phyloP scores from a whole-genome alignment of 257 asterid genomes.

The Petunia secreta region DNA sequence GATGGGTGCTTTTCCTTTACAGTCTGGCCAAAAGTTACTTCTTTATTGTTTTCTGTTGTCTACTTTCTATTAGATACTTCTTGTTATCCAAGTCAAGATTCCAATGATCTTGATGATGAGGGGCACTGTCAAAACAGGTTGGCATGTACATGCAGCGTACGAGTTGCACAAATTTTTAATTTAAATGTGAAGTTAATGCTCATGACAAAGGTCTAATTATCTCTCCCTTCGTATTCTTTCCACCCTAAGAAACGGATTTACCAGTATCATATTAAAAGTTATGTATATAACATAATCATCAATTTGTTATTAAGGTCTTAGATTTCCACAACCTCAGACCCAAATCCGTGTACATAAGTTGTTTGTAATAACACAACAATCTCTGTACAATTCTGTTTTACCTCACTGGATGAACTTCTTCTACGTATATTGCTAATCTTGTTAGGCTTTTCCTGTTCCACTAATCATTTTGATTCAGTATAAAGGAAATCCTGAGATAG shows the following conservation, averaged over 20 bases:
- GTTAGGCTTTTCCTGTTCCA: too few relatives aligned
- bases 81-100: conserved; percentile 27
- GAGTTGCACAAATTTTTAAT: background rate
- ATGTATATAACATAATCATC: too few relatives aligned
- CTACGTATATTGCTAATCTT: too few relatives aligned
- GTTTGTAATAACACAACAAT: too few relatives aligned
- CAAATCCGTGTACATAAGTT: too few relatives aligned
- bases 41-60: conserved; percentile 2
- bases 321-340: too few relatives aligned
- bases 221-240: background rate
- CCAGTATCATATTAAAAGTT: too few relatives aligned
- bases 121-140: conserved; percentile 21
- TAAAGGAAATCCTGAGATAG: too few relatives aligned
- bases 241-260: background rate
- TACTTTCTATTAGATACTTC: background rate
- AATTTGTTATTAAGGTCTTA: too few relatives aligned
- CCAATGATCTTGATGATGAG: conserved; percentile 20
- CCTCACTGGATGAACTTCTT: too few relatives aligned
- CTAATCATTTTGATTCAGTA: too few relatives aligned
- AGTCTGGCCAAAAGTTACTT: conserved; percentile 17
- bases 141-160: background rate
- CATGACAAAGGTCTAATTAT: background rate
- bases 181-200: background rate
- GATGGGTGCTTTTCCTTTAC: conserved; percentile 22
- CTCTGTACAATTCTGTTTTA: too few relatives aligned